These are phyloP conservation scores for Syzygium grande DNA, from an alignment of 345 rosid species.

Conservation along the genomic window DNA sequence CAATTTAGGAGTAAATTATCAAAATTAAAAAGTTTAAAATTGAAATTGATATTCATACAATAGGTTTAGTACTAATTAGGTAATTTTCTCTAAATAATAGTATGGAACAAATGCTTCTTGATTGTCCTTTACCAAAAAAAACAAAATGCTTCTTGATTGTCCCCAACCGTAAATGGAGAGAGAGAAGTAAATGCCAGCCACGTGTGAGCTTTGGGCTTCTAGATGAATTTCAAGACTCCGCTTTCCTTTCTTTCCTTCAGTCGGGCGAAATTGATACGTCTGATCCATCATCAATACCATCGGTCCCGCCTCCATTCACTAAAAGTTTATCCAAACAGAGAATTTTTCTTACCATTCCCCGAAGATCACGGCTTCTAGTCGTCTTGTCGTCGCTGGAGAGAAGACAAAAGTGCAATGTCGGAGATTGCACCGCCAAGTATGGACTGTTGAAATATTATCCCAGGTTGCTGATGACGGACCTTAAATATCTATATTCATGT, in stretches of 20 bases:
- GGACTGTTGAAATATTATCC: too few species aligned
- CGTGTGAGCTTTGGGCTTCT: background rate
- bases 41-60: rapidly evolving
- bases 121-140: too few species aligned
- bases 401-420: too few species aligned
- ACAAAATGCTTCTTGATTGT: background rate
- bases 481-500: rapidly evolving
- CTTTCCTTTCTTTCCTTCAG: too few species aligned
- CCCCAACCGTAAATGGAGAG: rapidly evolving
- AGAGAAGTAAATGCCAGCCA: rapidly evolving
- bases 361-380: too few species aligned
- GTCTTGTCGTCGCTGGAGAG: too few species aligned
- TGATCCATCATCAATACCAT: too few species aligned
- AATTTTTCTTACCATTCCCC: too few species aligned
- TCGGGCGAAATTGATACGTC: rapidly evolving
- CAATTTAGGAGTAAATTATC: too few species aligned
- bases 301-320: background rate
- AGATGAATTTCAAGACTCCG: too few species aligned
- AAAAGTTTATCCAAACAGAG: too few species aligned
- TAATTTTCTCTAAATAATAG: rapidly evolving
- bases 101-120: background rate
- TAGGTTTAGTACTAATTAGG: background rate
- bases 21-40: rapidly evolving
- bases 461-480: too few species aligned
- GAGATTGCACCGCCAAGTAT: rapidly evolving